A percentile compares a stretch with the other conserved stretches of the same genome.
phyloP scores from a whole-genome alignment of 495 filamentous ascomycete genomes.

The Trichocladium antarcticum region DNA sequence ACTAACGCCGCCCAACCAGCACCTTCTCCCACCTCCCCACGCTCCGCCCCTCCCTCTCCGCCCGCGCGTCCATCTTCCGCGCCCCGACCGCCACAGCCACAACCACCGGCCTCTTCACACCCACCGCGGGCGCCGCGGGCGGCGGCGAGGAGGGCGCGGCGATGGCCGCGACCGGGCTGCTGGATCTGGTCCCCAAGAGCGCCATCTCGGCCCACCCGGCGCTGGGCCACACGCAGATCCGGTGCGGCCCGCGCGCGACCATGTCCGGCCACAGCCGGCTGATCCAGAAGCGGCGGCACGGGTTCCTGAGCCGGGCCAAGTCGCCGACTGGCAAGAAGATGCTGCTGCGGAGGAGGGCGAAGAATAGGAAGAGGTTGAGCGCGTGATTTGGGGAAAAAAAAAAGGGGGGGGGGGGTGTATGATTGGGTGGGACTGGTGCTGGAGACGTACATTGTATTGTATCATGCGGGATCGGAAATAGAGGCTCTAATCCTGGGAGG shows the following conservation, averaged over 20 bases:
- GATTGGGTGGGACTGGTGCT: neutral
- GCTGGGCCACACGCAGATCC: conserved; percentile 29
- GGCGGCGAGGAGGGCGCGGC: no score
- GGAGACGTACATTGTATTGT: neutral
- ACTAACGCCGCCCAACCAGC: conserved; percentile 12
- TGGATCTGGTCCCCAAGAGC: conserved; percentile 31
- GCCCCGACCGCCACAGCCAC: conserved; percentile 6
- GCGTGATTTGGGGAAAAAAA: neutral
- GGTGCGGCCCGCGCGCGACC: conserved; percentile 37
- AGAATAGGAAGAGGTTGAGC: conserved; percentile 32
- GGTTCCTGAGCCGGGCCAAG: conserved; percentile 34
- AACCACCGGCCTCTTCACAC: neutral
- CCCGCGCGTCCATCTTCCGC: conserved; percentile 22
- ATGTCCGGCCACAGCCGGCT: conserved; percentile 33
- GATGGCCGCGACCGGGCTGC: neutral
- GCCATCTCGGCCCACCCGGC: conserved; percentile 32
- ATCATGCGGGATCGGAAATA: neutral
- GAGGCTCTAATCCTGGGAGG: neutral
- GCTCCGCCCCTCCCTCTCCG: conserved; percentile 28
- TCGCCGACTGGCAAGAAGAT: conserved; percentile 32
- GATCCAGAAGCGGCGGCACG: conserved; percentile 39
- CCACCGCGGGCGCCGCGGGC: no score
- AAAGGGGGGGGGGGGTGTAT: neutral
- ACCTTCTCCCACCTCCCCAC: conserved; percentile 32
- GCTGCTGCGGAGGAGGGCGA: conserved; percentile 27